Evolutionary conservation across 225 moss, liverwort and hornwort genomes (phyloP).

Genomic region (Takakia lepidozioides): DNA sequence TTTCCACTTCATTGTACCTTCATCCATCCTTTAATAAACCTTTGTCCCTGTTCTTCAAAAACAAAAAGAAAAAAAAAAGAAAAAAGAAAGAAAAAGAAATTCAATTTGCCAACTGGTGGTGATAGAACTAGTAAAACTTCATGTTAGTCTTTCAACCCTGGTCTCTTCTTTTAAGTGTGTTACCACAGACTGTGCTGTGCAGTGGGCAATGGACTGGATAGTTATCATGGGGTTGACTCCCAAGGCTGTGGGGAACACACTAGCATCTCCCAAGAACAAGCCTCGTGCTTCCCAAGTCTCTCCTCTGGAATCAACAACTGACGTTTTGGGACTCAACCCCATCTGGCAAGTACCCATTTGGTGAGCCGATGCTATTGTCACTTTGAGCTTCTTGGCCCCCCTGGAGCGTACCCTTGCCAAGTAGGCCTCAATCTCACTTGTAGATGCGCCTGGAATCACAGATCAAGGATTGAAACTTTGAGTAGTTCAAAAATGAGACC

Average conservation of each 20-base stretch:
- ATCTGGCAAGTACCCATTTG: constrained; percentile 84
- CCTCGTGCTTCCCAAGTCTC: constrained; percentile 77
- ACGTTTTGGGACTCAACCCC: constrained; percentile 33
- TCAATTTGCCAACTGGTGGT: no score
- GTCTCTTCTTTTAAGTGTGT: no score
- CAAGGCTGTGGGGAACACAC: constrained; percentile 73
- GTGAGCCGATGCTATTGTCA: constrained; percentile 61
- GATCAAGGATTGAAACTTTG: no score
- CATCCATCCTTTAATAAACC: no score
- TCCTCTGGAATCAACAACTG: constrained; percentile 53
- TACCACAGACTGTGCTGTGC: constrained; percentile 72
- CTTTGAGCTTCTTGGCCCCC: constrained; percentile 14
- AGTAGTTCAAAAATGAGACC: no score
- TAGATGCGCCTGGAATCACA: constrained; percentile 21
- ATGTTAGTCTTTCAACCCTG: no score
- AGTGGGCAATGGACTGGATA: constrained; percentile 69
- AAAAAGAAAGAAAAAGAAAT: no score
- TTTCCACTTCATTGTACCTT: no score
- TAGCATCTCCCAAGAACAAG: constrained; percentile 71
- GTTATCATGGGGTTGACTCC: constrained; percentile 98
- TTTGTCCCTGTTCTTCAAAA: no score
- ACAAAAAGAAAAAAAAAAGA: no score
- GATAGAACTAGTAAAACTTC: no score
- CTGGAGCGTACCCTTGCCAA: constrained; percentile 20
- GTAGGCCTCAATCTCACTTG: constrained; percentile 31